Evolutionary conservation across 768 basidiomycete species (phyloP).

Genomic region (Tremella mesenterica): DNA sequence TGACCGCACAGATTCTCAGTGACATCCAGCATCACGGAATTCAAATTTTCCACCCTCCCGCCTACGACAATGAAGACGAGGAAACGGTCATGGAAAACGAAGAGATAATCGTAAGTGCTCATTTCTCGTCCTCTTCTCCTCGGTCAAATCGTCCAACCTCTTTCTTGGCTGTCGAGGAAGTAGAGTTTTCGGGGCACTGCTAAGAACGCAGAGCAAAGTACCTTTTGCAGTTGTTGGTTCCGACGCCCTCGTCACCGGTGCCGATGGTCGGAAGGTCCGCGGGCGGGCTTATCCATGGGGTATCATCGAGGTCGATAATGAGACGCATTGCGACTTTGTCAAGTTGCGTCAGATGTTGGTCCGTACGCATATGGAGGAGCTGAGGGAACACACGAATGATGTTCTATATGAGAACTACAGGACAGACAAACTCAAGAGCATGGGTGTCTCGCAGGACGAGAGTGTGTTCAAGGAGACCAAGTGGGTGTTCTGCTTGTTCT

Average conservation of each 20-base stretch:
- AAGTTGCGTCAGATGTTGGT: slow-evolving; percentile 99
- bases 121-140: no score
- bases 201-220: slow-evolving; percentile 63
- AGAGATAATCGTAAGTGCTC: slow-evolving; percentile 63
- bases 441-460: slow-evolving; percentile 97
- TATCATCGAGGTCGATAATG: slow-evolving; percentile 97
- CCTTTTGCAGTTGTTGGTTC: slow-evolving; percentile 98
- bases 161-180: no score
- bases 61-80: slow-evolving; percentile 96
- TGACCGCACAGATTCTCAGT: slow-evolving; percentile 60
- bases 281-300: slow-evolving; percentile 98
- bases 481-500: slow-evolving; percentile 63
- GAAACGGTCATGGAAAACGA: slow-evolving; percentile 95
- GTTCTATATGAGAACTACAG: slow-evolving; percentile 97
- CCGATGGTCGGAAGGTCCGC: slow-evolving; percentile 84
- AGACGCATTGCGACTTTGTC: slow-evolving; percentile 98
- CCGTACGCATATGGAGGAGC: slow-evolving; percentile 98
- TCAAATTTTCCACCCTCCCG: slow-evolving; percentile 94
- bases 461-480: slow-evolving; percentile 99
- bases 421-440: slow-evolving; percentile 86
- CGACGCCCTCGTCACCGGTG: slow-evolving; percentile 66
- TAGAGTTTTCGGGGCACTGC: slow-evolving; percentile 1
- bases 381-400: slow-evolving; percentile 92
- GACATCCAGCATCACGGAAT: slow-evolving; percentile 95
- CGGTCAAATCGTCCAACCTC: no score